Evolutionary conservation across 768 basidiomycete species (phyloP).

Genomic region (Phanerochaete carnosa): DNA sequence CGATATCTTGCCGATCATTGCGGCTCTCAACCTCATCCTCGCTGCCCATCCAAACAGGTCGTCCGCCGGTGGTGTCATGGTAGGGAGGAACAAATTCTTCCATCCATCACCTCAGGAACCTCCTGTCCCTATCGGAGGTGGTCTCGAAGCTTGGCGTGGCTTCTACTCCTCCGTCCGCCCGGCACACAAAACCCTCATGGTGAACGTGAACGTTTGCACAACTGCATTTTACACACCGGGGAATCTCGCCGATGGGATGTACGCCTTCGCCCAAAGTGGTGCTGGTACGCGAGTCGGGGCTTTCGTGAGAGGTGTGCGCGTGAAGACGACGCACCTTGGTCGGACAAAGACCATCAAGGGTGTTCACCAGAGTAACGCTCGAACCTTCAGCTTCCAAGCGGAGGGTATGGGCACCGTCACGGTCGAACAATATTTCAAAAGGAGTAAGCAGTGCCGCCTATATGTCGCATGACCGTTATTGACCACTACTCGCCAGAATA

Average conservation of each 20-base stretch:
- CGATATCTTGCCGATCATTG: constrained; percentile 44
- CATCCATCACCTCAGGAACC: constrained; percentile 33
- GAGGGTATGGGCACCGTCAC: constrained; percentile 37
- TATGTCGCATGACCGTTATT: not conserved
- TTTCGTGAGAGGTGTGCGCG: constrained; percentile 64
- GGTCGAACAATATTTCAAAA: constrained; percentile 45
- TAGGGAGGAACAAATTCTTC: constrained; percentile 53
- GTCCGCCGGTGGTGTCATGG: constrained; percentile 42
- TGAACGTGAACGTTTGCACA: constrained; percentile 52
- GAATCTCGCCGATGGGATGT: constrained; percentile 42
- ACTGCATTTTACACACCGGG: constrained; percentile 43
- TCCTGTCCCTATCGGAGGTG: constrained; percentile 39
- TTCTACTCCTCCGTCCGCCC: constrained; percentile 41
- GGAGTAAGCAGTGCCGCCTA: constrained; percentile 31
- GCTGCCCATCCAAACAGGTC: constrained; percentile 39
- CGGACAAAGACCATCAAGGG: constrained; percentile 71
- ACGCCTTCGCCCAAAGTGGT: constrained; percentile 41
- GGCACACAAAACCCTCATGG: constrained; percentile 45
- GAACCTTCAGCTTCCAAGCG: constrained; percentile 36
- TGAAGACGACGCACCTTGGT: constrained; percentile 67
- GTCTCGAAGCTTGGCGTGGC: constrained; percentile 58
- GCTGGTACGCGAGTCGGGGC: constrained; percentile 57
- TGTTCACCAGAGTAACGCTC: constrained; percentile 39
- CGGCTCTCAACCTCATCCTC: constrained; percentile 50
- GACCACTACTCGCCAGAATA: constrained; percentile 36